Base-by-base conservation (phyloP, 2,329 filamentous ascomycete genomes). In the Fusarium torulosum region DNA sequence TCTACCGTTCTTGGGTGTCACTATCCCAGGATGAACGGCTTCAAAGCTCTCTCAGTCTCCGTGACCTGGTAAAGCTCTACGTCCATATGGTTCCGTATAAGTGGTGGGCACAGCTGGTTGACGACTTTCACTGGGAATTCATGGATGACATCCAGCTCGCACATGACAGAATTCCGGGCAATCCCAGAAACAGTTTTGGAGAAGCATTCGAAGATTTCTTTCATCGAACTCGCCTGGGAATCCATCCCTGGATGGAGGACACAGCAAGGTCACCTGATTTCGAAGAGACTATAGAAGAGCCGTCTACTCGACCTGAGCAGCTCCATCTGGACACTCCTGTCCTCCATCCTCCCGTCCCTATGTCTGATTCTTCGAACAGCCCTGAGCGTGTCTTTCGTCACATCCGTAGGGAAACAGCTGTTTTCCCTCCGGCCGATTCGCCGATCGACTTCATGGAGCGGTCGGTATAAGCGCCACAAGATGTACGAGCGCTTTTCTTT, bases 1-100 rank as follows among this genome's bases (percentile, higher is more conserved):
- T 76, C 7, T 73, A 73, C 17, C 71, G 62, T 4, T 47, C 69
- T 3, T 75, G 72, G 69, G 9, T 40, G 1, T 17, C 43, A n/a
- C 19, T 70, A 6, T n/a, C 7, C 8, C 25, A 9, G 3, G 23
- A 61, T 14, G 15, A 7, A 9, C 19, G 42, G 5, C 47, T 58
- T 13, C 20, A 14, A 7, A 14, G 3, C 4, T 29, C 29, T 20
- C 23, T 71, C 3, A 15, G 9, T 1, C 56, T 17, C 3, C 7
- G 14, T 4, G 38, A 55, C 9, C 20, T 53, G 11, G 8, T 53
- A 17, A 23, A 17, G 4, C 40, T 70, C 4, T 68, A 66, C 15
- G 42, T 70, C 14, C 44, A 41, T 40, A 37, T 55, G 10, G 33
- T 70, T 7, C 47, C 52, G 8, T 27, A 33, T 9, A 42, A 46